Evolutionary conservation across 2,329 filamentous ascomycete species (phyloP).

Genomic region (Fusarium algeriense): DNA sequence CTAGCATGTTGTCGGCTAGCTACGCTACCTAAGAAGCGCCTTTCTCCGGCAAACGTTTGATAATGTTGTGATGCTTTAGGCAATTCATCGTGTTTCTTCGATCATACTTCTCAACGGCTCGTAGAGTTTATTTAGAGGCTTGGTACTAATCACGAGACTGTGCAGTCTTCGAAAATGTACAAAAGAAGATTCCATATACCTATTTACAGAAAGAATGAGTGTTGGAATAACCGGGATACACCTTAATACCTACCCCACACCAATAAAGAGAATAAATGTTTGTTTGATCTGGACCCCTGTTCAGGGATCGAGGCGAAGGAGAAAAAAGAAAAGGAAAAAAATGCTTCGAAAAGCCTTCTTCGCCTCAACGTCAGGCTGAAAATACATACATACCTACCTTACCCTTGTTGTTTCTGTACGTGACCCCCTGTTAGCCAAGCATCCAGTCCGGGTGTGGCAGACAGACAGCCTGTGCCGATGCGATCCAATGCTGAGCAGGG

Average conservation of each 20-base stretch:
- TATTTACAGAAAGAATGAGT: not conserved
- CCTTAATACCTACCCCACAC: not conserved
- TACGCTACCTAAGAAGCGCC: not conserved
- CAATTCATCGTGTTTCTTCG: not conserved
- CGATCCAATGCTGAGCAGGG: constrained; percentile 5
- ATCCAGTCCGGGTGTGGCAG: constrained; percentile 11
- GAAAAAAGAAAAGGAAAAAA: not conserved
- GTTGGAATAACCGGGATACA: not conserved
- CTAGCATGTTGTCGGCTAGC: not conserved
- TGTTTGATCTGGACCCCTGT: constrained; percentile 11
- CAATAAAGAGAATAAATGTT: not conserved
- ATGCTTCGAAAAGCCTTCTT: constrained; percentile 29
- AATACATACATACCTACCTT: not conserved
- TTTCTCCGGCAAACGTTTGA: not conserved
- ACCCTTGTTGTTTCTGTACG: not conserved
- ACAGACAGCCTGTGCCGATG: constrained; percentile 20
- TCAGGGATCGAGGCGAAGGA: not conserved
- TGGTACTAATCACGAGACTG: not conserved
- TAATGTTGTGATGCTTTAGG: not conserved
- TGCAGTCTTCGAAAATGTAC: not conserved
- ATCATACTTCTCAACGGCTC: not conserved
- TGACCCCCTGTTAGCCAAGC: constrained; percentile 24
- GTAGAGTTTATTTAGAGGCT: not conserved
- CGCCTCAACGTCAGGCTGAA: constrained; percentile 27
- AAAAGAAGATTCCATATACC: not conserved